These are phyloP conservation scores for Discostella pseudostelligera DNA, from an alignment of 108 stramenopile species.

Conservation along the genomic window DNA sequence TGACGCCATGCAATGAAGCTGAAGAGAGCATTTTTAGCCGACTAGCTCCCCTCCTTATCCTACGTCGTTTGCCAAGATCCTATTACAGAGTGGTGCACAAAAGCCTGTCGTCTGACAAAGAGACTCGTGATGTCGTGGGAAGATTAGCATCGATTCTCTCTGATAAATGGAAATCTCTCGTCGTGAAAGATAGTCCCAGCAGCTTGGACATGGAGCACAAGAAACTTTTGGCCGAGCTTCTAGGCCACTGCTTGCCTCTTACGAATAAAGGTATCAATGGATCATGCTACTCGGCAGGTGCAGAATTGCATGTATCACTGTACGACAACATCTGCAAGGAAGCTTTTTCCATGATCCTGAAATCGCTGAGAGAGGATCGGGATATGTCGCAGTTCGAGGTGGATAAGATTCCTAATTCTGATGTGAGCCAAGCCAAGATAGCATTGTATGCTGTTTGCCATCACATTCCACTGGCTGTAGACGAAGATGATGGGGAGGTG, in stretches of 20 bases:
- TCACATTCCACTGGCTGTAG: conserved; percentile 22
- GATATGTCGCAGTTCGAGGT: not conserved
- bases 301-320: conserved; percentile 14
- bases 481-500: conserved; percentile 21
- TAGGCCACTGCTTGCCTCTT: conserved; percentile 35
- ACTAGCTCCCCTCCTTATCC: conserved; percentile 31
- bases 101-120: not conserved
- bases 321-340: conserved; percentile 19
- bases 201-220: conserved; percentile 28
- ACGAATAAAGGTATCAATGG: not conserved
- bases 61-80: conserved; percentile 30
- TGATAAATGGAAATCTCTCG: conserved; percentile 1
- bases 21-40: conserved; percentile 16
- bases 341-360: conserved; percentile 12
- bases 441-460: conserved; percentile 37
- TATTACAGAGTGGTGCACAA: conserved; percentile 23
- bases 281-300: not conserved
- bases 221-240: conserved; percentile 25
- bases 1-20: not conserved
- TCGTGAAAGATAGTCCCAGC: conserved; percentile 16
- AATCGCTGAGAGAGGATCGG: conserved; percentile 4
- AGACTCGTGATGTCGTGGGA: conserved; percentile 3
- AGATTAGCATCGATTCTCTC: conserved; percentile 15
- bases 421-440: conserved; percentile 15
- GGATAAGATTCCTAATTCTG: not conserved